Base-by-base conservation (phyloP, 495 filamentous ascomycete genomes). In the Penicilliopsis zonata region DNA sequence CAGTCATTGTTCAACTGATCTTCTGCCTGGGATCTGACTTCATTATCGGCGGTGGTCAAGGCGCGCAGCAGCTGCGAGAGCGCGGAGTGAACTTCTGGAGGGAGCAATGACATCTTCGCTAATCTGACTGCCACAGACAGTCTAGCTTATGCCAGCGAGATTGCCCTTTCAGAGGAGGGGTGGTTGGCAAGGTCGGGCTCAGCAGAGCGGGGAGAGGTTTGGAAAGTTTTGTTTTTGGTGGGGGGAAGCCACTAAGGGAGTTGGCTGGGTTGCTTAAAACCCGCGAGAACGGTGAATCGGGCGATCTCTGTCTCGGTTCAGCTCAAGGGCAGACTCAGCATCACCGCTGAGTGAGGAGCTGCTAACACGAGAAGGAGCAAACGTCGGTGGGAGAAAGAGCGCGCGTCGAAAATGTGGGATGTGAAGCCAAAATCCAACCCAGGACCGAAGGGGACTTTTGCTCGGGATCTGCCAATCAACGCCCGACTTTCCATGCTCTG, bases 31-130 rank as follows among this genome's bases (percentile, higher is more conserved):
- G 78, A 72, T 43, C 92, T 79, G 45, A 82, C 67, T 22, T 59
- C 57, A 57, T 99, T 99, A 65, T 99, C 86, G 43, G 84, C 57
- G n/a, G 86, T 86, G 55, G 82, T 77, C 37, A 99, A 71, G 26
- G 74, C 85, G 62, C 78, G 72, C 38, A 96, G 72, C 41, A 99
- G 74, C 70, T 85, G 78, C 28, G 67, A 68, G 47, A 99, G 81
- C 55, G 85, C 80, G 42, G 72, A 64, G 59, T 82, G 80, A 52
- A 86, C 67, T 43, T 94, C 81, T 33, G 77, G 63, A 39, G 86
- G 77, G 10, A 98, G 72, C 36, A 92, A 45, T 44, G 86, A 88
- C 87, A 94, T 95, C 42, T 41, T 70, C 53, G 39, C 40, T 38
- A 36, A 33, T 48, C 44, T 41, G 43, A 5, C 25, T 27, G n/a